phyloP scores from a whole-genome alignment of 2,329 filamentous ascomycete genomes.

The Alternaria consortialis region DNA sequence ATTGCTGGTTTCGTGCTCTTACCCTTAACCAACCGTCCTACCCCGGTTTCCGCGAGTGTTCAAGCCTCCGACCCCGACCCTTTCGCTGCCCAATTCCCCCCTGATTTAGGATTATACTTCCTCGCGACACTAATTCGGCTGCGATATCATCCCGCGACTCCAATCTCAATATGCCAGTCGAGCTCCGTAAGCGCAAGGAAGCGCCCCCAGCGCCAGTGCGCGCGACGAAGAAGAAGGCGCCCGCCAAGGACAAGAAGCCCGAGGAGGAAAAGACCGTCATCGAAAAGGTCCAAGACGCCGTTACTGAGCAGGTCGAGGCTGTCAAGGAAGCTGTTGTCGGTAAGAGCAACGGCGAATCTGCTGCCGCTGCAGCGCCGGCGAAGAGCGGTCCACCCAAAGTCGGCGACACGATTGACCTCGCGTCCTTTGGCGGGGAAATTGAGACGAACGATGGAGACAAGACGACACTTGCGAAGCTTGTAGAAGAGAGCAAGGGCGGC shows the following conservation, averaged over 20 bases:
- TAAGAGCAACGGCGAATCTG: slow-evolving; percentile 33
- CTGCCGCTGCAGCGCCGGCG: slow-evolving; percentile 24
- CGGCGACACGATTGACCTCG: slow-evolving; percentile 63
- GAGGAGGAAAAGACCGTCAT: slow-evolving; percentile 43
- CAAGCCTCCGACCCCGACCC: slow-evolving; percentile 10
- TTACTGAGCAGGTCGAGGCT: slow-evolving; percentile 44
- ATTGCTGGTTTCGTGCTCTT: slow-evolving; percentile 18
- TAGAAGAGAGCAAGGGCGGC: slow-evolving; percentile 83
- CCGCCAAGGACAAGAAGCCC: slow-evolving; percentile 49
- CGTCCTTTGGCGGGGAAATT: slow-evolving; percentile 72
- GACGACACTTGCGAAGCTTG: slow-evolving; percentile 80
- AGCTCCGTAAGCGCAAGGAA: slow-evolving; percentile 70
- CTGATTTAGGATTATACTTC: slow-evolving; percentile 6
- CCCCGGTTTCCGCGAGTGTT: slow-evolving; percentile 10
- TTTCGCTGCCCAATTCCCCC: slow-evolving; percentile 10
- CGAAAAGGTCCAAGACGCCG: slow-evolving; percentile 45
- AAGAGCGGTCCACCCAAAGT: slow-evolving; percentile 44
- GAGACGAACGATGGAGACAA: slow-evolving; percentile 85
- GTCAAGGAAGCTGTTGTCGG: slow-evolving; percentile 44
- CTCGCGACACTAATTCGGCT: slow-evolving; percentile 37
- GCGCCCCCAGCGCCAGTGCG: slow-evolving; percentile 59
- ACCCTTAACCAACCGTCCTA: slow-evolving; percentile 24
- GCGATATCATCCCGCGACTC: slow-evolving; percentile 34
- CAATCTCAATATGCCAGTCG: slow-evolving; percentile 56
- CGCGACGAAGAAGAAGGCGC: slow-evolving; percentile 59